A percentile compares a stretch with the other conserved stretches of the same genome.
Conservation (phyloP, 305 asterid species). For the Fraxinus nigra region DNA sequence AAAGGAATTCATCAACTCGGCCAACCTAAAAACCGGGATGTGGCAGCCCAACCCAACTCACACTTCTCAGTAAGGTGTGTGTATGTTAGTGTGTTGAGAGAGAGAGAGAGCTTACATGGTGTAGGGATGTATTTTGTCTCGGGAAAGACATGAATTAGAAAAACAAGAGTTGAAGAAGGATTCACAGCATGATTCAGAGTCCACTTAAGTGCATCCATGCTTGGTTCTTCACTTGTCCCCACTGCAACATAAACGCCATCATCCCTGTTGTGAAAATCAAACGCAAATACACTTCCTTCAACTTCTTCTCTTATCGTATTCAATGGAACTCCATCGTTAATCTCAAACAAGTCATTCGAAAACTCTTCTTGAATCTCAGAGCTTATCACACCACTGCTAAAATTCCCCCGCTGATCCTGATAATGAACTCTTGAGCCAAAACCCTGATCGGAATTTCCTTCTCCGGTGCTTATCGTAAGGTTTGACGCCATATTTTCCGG, state of each 20-base stretch:
- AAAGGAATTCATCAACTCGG: neutral
- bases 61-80: neutral
- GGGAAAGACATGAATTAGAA: conserved; percentile 63
- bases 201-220: conserved; percentile 77
- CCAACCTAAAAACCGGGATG: neutral
- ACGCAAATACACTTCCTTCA: conserved; percentile 33
- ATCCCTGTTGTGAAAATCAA: conserved; percentile 28
- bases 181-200: conserved; percentile 30
- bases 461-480: conserved; percentile 13
- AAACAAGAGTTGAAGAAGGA: conserved; percentile 38
- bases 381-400: conserved; percentile 11
- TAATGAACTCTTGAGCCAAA: conserved; percentile 20
- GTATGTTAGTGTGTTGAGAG: neutral
- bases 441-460: conserved; percentile 14
- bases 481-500: conserved; percentile 27
- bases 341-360: conserved; percentile 23
- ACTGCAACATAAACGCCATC: conserved; percentile 54
- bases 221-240: conserved; percentile 39
- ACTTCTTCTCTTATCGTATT: conserved; percentile 36
- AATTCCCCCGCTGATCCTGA: conserved; percentile 9
- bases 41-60: neutral
- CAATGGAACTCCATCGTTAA: conserved; percentile 10
- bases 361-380: conserved; percentile 49
- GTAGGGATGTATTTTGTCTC: conserved; percentile 63
- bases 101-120: conserved; percentile 44